Evolutionary conservation across 441 rosid species (phyloP).

Genomic region (Manihot esculenta): DNA sequence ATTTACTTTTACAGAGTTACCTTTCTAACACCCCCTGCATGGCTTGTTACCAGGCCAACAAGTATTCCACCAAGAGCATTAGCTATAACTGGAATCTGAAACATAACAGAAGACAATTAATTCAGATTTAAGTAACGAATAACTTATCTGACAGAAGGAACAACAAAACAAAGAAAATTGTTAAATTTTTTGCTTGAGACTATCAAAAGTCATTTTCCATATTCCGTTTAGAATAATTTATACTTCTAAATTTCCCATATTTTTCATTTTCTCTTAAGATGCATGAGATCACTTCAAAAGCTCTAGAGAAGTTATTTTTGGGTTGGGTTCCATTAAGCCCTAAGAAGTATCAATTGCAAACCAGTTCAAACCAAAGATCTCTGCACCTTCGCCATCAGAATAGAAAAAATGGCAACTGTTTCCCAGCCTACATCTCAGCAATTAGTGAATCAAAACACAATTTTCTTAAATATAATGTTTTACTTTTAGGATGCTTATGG

Average conservation of each 20-base stretch:
- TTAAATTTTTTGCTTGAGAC: not conserved
- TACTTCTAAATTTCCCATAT: not conserved
- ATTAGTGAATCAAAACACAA: constrained; percentile 2
- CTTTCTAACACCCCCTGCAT: constrained; percentile 98
- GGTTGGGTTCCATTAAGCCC: not conserved
- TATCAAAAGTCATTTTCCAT: not conserved
- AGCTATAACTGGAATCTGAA: constrained; percentile 74
- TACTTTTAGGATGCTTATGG: not conserved
- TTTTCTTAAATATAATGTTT: not conserved
- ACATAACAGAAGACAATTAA: constrained; percentile 8
- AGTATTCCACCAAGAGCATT: constrained; percentile 97
- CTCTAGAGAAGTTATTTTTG: not conserved
- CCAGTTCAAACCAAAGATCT: not conserved
- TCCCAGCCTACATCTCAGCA: not conserved
- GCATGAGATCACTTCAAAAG: not conserved
- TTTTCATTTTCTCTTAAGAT: not conserved
- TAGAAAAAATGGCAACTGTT: not conserved
- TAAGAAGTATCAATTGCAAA: not conserved
- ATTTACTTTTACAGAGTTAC: constrained; percentile 30
- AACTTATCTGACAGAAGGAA: not conserved
- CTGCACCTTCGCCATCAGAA: not conserved
- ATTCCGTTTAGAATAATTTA: not conserved
- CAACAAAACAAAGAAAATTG: not conserved
- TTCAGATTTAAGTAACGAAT: not conserved
- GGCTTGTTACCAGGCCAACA: constrained; percentile 91